Base-by-base conservation (phyloP, 805 yeast species). In the Spencermartinsiella europaea region DNA sequence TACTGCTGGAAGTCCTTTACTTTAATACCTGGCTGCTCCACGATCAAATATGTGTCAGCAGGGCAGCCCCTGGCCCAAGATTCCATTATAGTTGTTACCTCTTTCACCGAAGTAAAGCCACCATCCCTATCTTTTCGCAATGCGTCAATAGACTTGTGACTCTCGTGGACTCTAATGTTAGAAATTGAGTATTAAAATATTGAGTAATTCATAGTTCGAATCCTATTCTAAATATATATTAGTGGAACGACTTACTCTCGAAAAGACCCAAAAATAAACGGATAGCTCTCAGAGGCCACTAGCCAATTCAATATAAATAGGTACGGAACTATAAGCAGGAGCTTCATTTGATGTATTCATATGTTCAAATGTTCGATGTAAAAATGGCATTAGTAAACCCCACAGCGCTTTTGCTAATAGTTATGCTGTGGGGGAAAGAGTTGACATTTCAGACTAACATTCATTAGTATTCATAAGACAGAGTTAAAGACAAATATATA, bases 1-100 rank as follows among this genome's bases (percentile, higher is more conserved):
- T 47, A 38, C 15, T 40, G 39, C 40, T 56, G 58, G 41, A 81
- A 72, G 57, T 80, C 85, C n/a, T 64, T 62, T 27, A 72, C 56
- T 10, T 61, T 61, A 46, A 80, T 52, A 0, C 83, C 83, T 2
- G 85, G 84, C 38, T 73, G 73, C 47, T 76, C 69, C 0, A 79
- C 66, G 12, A 80, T 57, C 1, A 81, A 55, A 49, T 76, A 80
- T 0, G 80, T 77, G 58, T 79, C 74, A 0, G 82, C 70, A 1
- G 72, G 54, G 51, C 85, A 80, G 4, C 61, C 56, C 4, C 61
- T 62, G 5, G 71, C 48, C 36, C 71, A 31, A 25, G 67, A 62
- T 16, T 54, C 52, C 3, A 67, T 54, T 2, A 71, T 40, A 15
- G 20, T 20, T 7, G 42, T 12, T 5, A 50, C 55, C 12, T 47